Evolutionary conservation across 805 yeast genomes (phyloP), one percentile per base, ranked within the genome.

Genomic region (Myxozyma udenii): DNA sequence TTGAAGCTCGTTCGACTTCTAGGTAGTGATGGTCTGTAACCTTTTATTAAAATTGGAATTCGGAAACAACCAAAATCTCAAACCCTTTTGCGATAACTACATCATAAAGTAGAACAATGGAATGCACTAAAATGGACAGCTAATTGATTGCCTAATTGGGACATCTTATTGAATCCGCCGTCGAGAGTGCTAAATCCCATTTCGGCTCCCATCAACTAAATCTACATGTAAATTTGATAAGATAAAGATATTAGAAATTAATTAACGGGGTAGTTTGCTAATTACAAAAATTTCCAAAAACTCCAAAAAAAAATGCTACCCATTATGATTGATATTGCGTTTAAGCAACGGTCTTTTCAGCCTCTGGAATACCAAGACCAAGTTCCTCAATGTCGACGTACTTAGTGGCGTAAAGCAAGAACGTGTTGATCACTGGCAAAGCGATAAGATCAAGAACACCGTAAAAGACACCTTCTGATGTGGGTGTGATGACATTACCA

Each of bases 401-500:
- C 9, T 58, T 53, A 28, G 55, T 53, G 16, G 44, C 49, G 41
- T 42, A 56, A 37, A 62, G 41, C 49, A 63, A 48, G 48, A 26
- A 38, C 12, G 61, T 39, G 40, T 51, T 57, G 25, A 62, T 14
- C 37, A 55, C 49, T 16, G 63, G 72, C 60, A 80, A 73, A 25
- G 72, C 65, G 25, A 76, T 51, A 38, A 80, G 55, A 66, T 80
- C 85, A 54, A 80, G 66, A 52, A 80, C 68, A 70, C 85, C 85
- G 62, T 77, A 78, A 68, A 79, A 80, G 21, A 75, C 79, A 40
- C 78, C 76, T 62, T 78, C 84, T 30, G 81, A 72, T 63, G 79
- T 83, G 37, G 81, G 80, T 61, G 74, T 77, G 53, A 80, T 76
- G 38, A 71, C 77, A 62, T 80, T 80, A 66, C 84, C 84, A 71